Evolutionary conservation across 2,329 filamentous ascomycete species (phyloP), one percentile per base, ranked within the genome.

Genomic region (Fusarium globosum): DNA sequence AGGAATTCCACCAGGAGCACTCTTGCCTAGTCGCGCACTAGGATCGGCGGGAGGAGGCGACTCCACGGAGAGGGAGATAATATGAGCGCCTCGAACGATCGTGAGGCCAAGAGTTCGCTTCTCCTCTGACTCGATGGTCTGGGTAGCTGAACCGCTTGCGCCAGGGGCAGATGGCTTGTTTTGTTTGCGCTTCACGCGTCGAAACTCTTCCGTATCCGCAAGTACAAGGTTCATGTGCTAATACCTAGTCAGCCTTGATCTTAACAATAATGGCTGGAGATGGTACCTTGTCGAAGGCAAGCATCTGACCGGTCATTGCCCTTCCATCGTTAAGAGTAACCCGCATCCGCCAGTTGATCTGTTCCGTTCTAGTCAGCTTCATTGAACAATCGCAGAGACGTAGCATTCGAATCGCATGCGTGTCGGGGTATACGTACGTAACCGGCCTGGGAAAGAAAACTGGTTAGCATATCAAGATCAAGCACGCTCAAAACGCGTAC

Each of bases 341-440:
- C 82, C 96, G 93, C 95, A 99, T 98, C 85, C 96, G 94, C 88
- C 97, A 98, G 88, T 99, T 98, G 89, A 99, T 97, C 96, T 98
- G 71, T 42, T 46, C 18, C 18, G 41, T 35, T 30, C 39, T 43
- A 38, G 53, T 78, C 53, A 78, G 76, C 58, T 49, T 46, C 38
- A 18, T 38, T 55, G 38, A 58, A 41, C 23, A 11, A 33, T 43
- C 23, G 48, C 14, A 36, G 38, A 41, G 39, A 20, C 1, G 30
- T 15, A 13, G 28, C 23, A 56, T 48, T 28, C 64, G 33, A 28
- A 15, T 52, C 36, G 58, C 45, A 63, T 67, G 67, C 61, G 71
- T 61, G 64, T 64, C 43, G 43, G 65, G 76, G 73, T 65, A 65
- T 74, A 91, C 91, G 78, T 91, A 93, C 91, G 85, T 92, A 92